Percentiles rank a stretch among this genome's conserved stretches.
Conservation (phyloP, 331 rosid species). For the Stylosanthes scabra region DNA sequence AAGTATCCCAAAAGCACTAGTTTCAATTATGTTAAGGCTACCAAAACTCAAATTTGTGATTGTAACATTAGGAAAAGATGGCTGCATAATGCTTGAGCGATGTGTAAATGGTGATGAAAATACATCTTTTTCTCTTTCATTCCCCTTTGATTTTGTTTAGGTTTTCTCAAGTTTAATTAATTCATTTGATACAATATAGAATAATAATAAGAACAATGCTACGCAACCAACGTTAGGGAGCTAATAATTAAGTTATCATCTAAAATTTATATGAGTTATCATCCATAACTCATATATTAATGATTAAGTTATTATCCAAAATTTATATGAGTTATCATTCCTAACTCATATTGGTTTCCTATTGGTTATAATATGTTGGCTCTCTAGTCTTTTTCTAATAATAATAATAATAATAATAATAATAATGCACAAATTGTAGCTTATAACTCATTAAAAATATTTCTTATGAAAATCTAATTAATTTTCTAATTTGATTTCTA, state of each 20-base stretch:
- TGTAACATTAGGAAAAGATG: conserved; percentile 89
- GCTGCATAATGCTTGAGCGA: conserved; percentile 92
- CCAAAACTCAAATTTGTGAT: conserved; percentile 80
- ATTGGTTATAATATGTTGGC: no score
- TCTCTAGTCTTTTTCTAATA: no score
- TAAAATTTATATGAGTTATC: no score
- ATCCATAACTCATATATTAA: no score
- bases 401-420: no score
- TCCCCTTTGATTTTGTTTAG: background rate
- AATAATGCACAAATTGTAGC: conserved; percentile 12
- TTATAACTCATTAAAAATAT: background rate
- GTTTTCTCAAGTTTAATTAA: conserved; percentile 2
- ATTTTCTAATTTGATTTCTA: background rate
- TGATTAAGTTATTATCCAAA: no score
- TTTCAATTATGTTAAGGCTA: conserved; percentile 72
- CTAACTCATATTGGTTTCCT: no score
- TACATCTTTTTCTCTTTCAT: background rate
- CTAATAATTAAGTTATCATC: no score
- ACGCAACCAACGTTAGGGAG: no score
- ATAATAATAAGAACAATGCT: no score
- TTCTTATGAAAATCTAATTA: background rate
- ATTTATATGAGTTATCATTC: no score
- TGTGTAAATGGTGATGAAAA: conserved; percentile 52
- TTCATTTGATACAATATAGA: conserved; percentile 20
- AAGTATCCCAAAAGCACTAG: conserved; percentile 71